Conservation (phyloP, 202 grass and related monocot species). For the Elaeis oleifera region DNA sequence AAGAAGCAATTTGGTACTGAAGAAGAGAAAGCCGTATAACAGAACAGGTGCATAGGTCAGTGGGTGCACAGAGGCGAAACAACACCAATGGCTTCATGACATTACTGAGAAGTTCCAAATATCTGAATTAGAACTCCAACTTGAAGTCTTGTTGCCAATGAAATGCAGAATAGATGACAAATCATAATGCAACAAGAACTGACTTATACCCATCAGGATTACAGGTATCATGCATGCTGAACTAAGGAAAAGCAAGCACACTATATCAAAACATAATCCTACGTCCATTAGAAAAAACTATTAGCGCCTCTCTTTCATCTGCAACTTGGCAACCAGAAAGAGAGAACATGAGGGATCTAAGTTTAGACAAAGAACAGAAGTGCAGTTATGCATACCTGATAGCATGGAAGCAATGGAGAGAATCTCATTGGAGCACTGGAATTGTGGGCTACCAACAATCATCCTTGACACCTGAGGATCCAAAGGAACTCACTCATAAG, state of each 20-base stretch:
- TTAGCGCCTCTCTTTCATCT: too few species aligned
- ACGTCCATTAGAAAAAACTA: too few species aligned
- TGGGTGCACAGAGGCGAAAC: not conserved
- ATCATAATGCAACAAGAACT: not conserved
- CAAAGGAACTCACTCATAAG: conserved; percentile 21
- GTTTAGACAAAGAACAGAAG: not conserved
- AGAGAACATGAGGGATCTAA: too few species aligned
- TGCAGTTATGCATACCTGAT: conserved; percentile 1
- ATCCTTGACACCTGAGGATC: conserved; percentile 23
- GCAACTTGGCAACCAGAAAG: too few species aligned
- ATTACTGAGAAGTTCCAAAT: too few species aligned
- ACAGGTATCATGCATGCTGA: not conserved
- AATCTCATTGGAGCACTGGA: conserved; percentile 20
- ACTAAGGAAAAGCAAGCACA: not conserved
- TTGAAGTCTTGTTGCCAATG: not conserved
- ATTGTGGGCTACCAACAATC: conserved; percentile 10
- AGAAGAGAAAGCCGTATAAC: too few species aligned
- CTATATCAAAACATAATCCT: too few species aligned
- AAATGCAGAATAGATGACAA: not conserved
- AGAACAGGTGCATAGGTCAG: too few species aligned
- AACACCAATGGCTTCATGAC: too few species aligned
- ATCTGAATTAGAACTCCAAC: not conserved
- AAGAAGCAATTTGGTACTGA: too few species aligned
- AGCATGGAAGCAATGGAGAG: conserved; percentile 26
- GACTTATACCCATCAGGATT: not conserved